phyloP scores from a whole-genome alignment of 495 filamentous ascomycete genomes.

The Penicillium lividum region DNA sequence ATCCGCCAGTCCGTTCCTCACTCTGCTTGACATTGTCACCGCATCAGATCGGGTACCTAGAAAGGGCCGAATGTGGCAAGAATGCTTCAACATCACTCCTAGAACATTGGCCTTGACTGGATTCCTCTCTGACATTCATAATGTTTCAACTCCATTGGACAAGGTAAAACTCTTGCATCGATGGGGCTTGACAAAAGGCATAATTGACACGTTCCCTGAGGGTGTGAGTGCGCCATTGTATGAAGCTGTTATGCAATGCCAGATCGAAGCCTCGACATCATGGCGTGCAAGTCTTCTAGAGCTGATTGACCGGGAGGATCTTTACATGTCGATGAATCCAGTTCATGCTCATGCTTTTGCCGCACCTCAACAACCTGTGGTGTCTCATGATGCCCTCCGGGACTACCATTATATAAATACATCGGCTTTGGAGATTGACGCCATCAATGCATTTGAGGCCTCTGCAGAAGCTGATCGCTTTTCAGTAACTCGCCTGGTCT shows the following conservation, averaged over 20 bases:
- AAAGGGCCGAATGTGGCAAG: constrained; percentile 42
- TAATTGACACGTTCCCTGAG: constrained; percentile 78
- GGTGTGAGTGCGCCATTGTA: constrained; percentile 74
- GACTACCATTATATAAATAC: constrained; percentile 75
- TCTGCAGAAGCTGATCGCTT: constrained; percentile 77
- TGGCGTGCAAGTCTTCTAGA: constrained; percentile 71
- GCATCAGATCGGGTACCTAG: constrained; percentile 37
- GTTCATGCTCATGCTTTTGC: constrained; percentile 34
- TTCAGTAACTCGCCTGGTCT: constrained; percentile 78
- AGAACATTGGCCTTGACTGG: constrained; percentile 65
- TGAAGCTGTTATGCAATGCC: constrained; percentile 80
- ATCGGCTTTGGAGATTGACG: constrained; percentile 59
- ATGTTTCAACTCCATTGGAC: constrained; percentile 32
- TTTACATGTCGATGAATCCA: constrained; percentile 63
- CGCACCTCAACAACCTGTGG: constrained; percentile 40
- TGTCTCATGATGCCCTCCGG: constrained; percentile 63
- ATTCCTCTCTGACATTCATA: constrained; percentile 48
- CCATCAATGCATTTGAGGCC: constrained; percentile 60
- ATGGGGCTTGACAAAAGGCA: constrained; percentile 44
- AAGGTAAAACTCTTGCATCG: constrained; percentile 45
- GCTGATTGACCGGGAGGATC: constrained; percentile 80
- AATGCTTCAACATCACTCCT: constrained; percentile 56
- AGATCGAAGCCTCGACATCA: constrained; percentile 72
- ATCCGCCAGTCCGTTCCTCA: constrained; percentile 53
- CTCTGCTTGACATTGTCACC: constrained; percentile 57